These are phyloP conservation scores for Chlorella variabilis DNA, from an alignment of 163 green algal species.

Conservation along the genomic window DNA sequence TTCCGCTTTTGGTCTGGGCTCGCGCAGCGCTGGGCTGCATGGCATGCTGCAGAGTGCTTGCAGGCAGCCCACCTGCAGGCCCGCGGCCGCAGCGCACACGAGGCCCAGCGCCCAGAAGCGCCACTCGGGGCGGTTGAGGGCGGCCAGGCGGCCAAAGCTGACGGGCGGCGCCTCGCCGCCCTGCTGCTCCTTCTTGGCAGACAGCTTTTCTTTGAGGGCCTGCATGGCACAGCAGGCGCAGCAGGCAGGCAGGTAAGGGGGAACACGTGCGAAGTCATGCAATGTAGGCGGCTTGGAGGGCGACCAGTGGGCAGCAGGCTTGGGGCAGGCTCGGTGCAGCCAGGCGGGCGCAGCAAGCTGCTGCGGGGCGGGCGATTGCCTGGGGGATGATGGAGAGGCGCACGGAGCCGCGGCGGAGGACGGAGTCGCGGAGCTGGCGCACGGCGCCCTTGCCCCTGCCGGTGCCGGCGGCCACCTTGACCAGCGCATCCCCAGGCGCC, in stretches of 20 bases:
- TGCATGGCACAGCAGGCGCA: not conserved
- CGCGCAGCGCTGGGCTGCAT: not conserved
- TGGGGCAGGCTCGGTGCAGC: no score
- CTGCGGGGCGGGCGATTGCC: no score
- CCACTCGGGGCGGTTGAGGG: constrained; percentile 68
- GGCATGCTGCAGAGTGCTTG: not conserved
- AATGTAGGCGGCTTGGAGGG: not conserved
- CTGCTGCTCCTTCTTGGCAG: not conserved
- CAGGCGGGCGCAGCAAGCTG: no score
- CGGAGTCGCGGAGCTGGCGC: constrained; percentile 19
- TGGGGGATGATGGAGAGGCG: constrained; percentile 39
- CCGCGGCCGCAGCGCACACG: constrained; percentile 47
- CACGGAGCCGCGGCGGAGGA: constrained; percentile 30
- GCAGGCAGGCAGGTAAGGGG: not conserved
- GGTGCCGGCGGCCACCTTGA: not conserved
- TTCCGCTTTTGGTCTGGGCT: no score
- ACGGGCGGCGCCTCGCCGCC: constrained; percentile 30
- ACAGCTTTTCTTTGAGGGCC: constrained; percentile 9
- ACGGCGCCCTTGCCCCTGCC: not conserved
- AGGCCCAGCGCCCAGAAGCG: constrained; percentile 50
- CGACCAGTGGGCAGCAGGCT: no score
- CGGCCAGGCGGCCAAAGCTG: constrained; percentile 64
- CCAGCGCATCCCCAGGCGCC: not conserved
- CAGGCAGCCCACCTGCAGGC: constrained; percentile 32
- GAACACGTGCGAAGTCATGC: not conserved